Conservation (phyloP, 176 grass and related monocot genomes). For the Carex kokanica region DNA sequence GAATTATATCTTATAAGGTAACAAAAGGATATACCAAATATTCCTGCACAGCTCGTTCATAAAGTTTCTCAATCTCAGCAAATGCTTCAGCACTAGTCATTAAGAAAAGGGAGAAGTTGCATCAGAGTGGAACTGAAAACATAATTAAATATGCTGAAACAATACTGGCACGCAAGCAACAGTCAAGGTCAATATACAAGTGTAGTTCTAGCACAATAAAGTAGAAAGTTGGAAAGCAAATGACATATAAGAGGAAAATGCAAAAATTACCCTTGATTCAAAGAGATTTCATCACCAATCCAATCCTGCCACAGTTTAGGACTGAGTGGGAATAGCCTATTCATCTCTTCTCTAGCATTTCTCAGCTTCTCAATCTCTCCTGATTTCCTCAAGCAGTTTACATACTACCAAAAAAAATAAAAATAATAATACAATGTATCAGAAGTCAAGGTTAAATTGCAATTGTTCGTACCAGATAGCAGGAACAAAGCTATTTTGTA, state of each 20-base stretch:
- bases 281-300: conserved; percentile 77
- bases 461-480: neutral
- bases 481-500: neutral
- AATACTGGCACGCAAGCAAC: neutral
- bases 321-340: conserved; percentile 59
- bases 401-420: conserved; percentile 44
- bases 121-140: conserved; percentile 12
- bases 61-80: conserved; percentile 63
- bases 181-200: neutral
- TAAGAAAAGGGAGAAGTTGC: neutral
- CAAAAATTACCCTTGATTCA: conserved; percentile 45
- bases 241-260: neutral
- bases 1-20: neutral
- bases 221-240: neutral
- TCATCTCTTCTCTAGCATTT: conserved; percentile 75
- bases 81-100: conserved; percentile 58
- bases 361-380: conserved; percentile 74
- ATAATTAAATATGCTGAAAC: neutral
- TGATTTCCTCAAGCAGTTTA: conserved; percentile 76
- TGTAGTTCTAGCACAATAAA: neutral
- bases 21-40: conserved; percentile 64
- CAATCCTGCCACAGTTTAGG: conserved; percentile 93
- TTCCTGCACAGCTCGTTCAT: conserved; percentile 79
- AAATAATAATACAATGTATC: neutral
- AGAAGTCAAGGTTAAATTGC: neutral